Percentiles rank a stretch among this genome's conserved stretches.
These are phyloP conservation scores for Hygrophoropsis aurantiaca DNA, from an alignment of 768 basidiomycete species.

Conservation along the genomic window DNA sequence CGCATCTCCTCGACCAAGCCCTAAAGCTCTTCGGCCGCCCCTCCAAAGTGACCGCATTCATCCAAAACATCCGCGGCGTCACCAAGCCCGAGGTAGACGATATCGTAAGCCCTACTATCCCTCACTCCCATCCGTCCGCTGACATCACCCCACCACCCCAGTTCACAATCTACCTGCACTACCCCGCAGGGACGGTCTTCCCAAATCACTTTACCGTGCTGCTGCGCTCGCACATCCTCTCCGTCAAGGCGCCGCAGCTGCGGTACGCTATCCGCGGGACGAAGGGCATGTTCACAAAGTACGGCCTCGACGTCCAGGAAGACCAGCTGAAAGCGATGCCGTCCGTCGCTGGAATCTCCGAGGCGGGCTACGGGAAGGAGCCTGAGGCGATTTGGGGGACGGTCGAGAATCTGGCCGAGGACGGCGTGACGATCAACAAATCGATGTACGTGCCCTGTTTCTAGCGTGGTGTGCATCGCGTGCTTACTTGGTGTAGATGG, in stretches of 20 bases:
- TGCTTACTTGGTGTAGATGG: constrained; percentile 47
- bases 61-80: constrained; percentile 67
- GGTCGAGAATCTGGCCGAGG: constrained; percentile 52
- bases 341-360: constrained; percentile 44
- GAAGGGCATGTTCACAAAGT: constrained; percentile 71
- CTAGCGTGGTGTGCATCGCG: constrained; percentile 19
- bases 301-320: constrained; percentile 79
- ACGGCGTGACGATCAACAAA: constrained; percentile 34
- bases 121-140: too few relatives aligned
- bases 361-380: constrained; percentile 55
- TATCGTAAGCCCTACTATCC: constrained; percentile 44
- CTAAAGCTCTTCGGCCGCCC: constrained; percentile 78
- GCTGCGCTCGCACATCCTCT: constrained; percentile 68
- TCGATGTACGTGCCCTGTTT: constrained; percentile 29
- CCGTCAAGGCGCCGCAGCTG: constrained; percentile 62
- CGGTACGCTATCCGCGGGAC: constrained; percentile 75
- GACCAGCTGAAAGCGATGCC: constrained; percentile 64
- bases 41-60: constrained; percentile 61
- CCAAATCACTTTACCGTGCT: constrained; percentile 64
- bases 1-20: constrained; percentile 80
- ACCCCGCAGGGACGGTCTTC: constrained; percentile 37
- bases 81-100: constrained; percentile 69
- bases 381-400: constrained; percentile 63
- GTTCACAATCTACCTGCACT: constrained; percentile 58
- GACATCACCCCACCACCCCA: too few relatives aligned